Base-by-base conservation (phyloP, 768 basidiomycete species). In the Xerocomellus intermedius region DNA sequence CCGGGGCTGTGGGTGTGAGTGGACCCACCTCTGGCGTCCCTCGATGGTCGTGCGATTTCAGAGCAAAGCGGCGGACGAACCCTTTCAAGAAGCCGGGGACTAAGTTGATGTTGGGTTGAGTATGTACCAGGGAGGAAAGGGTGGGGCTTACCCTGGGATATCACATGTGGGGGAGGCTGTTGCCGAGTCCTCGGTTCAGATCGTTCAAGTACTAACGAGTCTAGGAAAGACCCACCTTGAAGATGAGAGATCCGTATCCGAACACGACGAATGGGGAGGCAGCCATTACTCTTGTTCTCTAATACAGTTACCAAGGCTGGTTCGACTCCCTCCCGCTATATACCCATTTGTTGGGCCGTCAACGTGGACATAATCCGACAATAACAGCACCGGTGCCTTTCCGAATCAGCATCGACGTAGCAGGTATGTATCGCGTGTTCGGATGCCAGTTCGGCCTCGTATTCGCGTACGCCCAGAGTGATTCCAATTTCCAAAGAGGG, bases 181-280 rank as follows among this genome's bases (percentile, higher is more conserved):
- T 24, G 8, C 21, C 42, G 9, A 13, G 21, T n/a, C 19, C 14
- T 28, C 5, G 22, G 19, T 24, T 52, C 17, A 50, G 30, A 12
- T 32, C 13, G 17, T 16, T 8, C 24, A 14, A 42, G 13, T 2
- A 28, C 26, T 9, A 28, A 42, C 19, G 16, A 19, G 54, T 12
- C 10, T 2, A 42, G 8, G 41, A 53, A 36, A 22, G 39, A 35
- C 52, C 16, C 10, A 39, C 92, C 81, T 94, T 94, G 80, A 89
- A 95, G 53, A 94, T 94, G 38, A 95, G 78, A 5, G 91, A 93
- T 5, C 94, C 94, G 64, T 96, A 96, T 26, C 93, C 93, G 62
- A 95, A 96, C 16, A 95, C 88, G 47, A 89, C 77, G 68, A 86
- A 93, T 8, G 74, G 71, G 50, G 61, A 16, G 42, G 26, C 17